phyloP scores from a whole-genome alignment of 495 filamentous ascomycete genomes.

The Hyaloscypha hepaticicola region DNA sequence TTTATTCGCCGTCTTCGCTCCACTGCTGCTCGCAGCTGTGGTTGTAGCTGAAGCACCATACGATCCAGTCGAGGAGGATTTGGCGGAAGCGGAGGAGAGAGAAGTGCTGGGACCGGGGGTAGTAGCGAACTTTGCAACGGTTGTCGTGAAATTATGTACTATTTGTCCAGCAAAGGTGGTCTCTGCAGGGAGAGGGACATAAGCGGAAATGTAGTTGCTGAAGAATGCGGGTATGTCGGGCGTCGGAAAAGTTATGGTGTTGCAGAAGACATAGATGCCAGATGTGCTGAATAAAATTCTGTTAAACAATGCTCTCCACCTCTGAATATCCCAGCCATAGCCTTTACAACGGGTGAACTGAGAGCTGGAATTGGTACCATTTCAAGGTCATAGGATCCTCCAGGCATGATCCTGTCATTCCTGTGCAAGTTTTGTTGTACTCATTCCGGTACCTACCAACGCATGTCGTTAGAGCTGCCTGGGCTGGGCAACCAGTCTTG shows the following conservation, averaged over 20 bases:
- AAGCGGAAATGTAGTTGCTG: conserved; percentile 23
- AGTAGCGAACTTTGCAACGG: conserved; percentile 3
- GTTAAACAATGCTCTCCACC: neutral
- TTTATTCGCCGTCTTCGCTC: conserved; percentile 34
- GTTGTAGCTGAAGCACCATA: conserved; percentile 1
- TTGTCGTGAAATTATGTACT: conserved; percentile 2
- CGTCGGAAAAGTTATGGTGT: conserved; percentile 16
- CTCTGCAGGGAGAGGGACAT: neutral
- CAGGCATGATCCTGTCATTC: conserved; percentile 14
- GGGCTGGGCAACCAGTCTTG: conserved; percentile 15
- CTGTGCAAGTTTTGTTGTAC: conserved; percentile 21
- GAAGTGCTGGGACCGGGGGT: conserved; percentile 46
- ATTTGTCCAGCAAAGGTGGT: conserved; percentile 15
- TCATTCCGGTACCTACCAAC: conserved; percentile 9
- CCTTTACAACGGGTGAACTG: neutral
- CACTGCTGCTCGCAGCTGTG: neutral
- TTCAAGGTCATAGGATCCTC: conserved; percentile 21
- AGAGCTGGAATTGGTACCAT: conserved; percentile 12
- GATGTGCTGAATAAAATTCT: conserved; percentile 17
- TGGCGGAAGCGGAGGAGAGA: conserved; percentile 35
- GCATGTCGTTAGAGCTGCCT: conserved; percentile 22
- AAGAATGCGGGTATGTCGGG: conserved; percentile 18
- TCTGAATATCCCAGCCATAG: neutral
- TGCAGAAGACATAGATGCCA: conserved; percentile 23
- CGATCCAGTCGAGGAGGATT: neutral